A percentile compares a stretch with the other conserved stretches of the same genome.
Evolutionary conservation across 2,329 filamentous ascomycete genomes (phyloP).

Genomic region (Colletotrichum siamense): DNA sequence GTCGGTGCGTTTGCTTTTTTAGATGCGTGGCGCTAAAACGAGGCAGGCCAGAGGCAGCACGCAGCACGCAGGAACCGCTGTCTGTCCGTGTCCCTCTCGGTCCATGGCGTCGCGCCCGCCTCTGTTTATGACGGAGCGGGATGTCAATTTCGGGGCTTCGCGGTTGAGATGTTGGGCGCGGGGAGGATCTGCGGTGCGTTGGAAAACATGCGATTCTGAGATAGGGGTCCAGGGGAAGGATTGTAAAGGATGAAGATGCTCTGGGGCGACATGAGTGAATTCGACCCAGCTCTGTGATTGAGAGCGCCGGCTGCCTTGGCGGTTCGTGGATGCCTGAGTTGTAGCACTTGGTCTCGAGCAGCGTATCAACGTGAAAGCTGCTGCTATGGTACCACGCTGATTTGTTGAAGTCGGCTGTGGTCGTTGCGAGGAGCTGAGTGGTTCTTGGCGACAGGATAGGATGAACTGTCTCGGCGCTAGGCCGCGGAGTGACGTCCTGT

Average conservation of each 20-base stretch:
- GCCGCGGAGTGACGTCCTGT: background rate
- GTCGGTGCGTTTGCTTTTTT: conserved; percentile 1
- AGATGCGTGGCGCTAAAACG: background rate
- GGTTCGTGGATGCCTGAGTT: background rate
- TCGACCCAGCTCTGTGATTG: background rate
- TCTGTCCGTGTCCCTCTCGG: conserved; percentile 10
- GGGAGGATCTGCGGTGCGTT: background rate
- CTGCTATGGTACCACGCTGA: background rate
- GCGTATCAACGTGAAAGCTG: background rate
- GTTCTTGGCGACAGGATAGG: background rate
- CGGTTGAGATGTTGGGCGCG: background rate
- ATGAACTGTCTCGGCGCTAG: background rate
- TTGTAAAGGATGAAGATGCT: background rate
- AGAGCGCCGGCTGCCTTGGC: background rate
- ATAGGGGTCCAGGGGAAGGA: background rate
- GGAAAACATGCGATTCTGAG: background rate
- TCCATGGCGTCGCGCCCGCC: background rate
- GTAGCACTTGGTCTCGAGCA: background rate
- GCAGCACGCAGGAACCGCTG: background rate
- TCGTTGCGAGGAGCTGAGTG: background rate
- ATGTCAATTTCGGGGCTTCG: background rate
- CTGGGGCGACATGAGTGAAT: background rate
- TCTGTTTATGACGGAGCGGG: background rate
- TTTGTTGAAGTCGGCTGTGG: background rate
- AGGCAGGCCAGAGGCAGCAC: background rate